Evolutionary conservation across 202 grass and related monocot species (phyloP).

Genomic region (Cymbopogon flexuosus): DNA sequence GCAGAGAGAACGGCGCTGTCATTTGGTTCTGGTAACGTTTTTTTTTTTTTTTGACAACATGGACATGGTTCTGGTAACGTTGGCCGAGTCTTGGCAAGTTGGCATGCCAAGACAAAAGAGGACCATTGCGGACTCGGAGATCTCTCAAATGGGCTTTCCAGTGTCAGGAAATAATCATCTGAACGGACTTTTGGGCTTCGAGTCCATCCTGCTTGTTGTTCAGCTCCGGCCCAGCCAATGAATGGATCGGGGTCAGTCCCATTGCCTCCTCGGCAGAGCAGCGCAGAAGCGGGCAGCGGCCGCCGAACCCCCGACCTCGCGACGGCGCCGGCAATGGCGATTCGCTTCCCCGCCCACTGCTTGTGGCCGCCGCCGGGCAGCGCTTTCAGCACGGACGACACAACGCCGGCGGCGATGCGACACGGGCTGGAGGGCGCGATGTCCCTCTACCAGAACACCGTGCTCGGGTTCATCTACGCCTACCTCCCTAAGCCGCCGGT

Average conservation of each 20-base stretch:
- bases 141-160: no score
- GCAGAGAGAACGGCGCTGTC: no score
- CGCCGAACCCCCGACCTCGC: not conserved
- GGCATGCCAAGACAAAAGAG: no score
- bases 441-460: not conserved
- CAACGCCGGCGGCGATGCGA: not conserved
- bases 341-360: not conserved
- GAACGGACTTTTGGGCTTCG: not conserved
- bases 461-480: not conserved
- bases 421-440: constrained; percentile 13
- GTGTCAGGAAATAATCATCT: no score
- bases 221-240: not conserved
- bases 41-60: no score
- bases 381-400: not conserved
- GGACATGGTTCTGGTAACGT: no score
- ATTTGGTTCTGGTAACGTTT: no score
- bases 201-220: not conserved
- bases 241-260: not conserved
- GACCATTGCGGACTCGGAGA: no score
- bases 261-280: no score
- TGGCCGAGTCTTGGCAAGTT: no score
- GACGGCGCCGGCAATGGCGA: not conserved
- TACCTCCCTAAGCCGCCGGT: not conserved
- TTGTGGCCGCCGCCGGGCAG: not conserved
- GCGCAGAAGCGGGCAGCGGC: no score